phyloP scores from a whole-genome alignment of 2,329 filamentous ascomycete species.

The Fusarium denticulatum region DNA sequence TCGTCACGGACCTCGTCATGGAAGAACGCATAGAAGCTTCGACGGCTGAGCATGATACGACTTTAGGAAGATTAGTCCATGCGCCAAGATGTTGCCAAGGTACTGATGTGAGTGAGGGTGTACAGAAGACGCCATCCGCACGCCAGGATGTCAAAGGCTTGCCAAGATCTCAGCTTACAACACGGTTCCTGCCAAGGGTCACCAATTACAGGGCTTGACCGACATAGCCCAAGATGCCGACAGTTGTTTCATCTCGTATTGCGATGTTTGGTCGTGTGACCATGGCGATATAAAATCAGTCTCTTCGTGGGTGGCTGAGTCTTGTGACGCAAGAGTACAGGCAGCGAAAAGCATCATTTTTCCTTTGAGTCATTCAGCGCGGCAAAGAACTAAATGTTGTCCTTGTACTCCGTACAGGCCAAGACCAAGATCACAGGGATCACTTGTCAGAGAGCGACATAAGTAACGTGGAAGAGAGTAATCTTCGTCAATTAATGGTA shows the following conservation, averaged over 20 bases:
- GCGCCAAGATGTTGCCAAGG: background rate
- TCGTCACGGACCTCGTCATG: background rate
- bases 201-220: background rate
- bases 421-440: background rate
- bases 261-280: background rate
- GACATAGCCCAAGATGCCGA: background rate
- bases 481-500: constrained; percentile 31
- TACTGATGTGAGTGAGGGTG: background rate
- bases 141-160: background rate
- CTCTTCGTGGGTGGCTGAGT: background rate
- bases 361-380: background rate
- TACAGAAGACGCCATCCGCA: background rate
- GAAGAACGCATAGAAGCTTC: background rate
- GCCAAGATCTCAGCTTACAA: constrained; percentile 2
- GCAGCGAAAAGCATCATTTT: background rate
- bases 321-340: background rate
- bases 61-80: background rate
- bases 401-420: background rate
- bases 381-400: no score
- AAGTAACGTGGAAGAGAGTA: background rate
- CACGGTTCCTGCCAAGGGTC: background rate
- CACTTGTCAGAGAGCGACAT: background rate
- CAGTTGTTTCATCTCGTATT: background rate
- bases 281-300: background rate
- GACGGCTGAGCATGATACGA: background rate